Percentiles rank a stretch among this genome's conserved stretches.
Evolutionary conservation across 139 green algal genomes (phyloP).

Genomic region (Chlorella sorokiniana): DNA sequence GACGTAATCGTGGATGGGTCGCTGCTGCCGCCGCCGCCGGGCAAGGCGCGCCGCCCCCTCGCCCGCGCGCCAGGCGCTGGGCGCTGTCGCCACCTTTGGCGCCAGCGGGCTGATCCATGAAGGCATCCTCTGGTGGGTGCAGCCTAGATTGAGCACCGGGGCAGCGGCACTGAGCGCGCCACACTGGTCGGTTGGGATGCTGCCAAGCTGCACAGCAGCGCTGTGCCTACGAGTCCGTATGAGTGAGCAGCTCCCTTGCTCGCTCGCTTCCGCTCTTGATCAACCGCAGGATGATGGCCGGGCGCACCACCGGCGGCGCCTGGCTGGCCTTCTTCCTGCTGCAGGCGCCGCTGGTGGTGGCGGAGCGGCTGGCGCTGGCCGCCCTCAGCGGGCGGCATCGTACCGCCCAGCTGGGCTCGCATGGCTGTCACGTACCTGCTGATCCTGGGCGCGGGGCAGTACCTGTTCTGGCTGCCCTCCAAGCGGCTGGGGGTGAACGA

Average conservation of each 20-base stretch:
- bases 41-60: neutral
- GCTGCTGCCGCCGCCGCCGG: neutral
- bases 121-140: slow-evolving; percentile 36
- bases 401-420: neutral
- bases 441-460: neutral
- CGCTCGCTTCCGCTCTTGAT: neutral
- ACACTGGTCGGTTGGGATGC: neutral
- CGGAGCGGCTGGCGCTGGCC: slow-evolving; percentile 13
- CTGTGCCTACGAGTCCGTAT: no score
- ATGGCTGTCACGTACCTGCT: neutral
- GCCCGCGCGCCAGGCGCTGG: neutral
- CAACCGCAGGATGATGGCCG: slow-evolving; percentile 22
- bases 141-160: no score
- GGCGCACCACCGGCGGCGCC: slow-evolving; percentile 13
- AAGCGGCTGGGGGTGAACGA: neutral
- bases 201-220: neutral
- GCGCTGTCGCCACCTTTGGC: neutral
- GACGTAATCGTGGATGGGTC: slow-evolving; percentile 17
- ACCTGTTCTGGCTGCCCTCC: slow-evolving; percentile 2
- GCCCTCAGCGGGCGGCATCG: slow-evolving; percentile 10
- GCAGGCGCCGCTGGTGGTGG: slow-evolving; percentile 8
- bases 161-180: no score
- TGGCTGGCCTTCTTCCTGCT: slow-evolving; percentile 37
- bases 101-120: slow-evolving; percentile 23
- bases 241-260: no score